These are phyloP conservation scores for Salix brachista DNA, from an alignment of 345 rosid species.

Conservation along the genomic window DNA sequence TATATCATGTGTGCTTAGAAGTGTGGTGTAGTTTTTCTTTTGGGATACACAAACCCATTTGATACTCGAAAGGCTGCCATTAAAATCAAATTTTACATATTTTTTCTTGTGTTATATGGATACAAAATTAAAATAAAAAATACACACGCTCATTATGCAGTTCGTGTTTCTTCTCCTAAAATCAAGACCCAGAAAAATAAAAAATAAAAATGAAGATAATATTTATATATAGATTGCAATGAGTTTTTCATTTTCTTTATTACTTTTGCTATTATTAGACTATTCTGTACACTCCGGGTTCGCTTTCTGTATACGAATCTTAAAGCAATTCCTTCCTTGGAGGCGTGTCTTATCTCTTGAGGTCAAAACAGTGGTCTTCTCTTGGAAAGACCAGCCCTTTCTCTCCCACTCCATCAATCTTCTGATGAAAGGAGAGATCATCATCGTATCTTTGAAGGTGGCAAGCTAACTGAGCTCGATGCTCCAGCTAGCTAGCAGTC, in stretches of 20 bases:
- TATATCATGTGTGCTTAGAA: too few species aligned
- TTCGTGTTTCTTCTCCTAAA: background rate
- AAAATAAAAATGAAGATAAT: constrained; percentile 1
- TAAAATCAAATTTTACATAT: too few species aligned
- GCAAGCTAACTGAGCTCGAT: too few species aligned
- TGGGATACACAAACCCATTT: too few species aligned
- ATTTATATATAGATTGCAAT: background rate
- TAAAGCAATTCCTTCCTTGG: background rate
- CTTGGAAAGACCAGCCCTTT: background rate
- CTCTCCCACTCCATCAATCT: background rate
- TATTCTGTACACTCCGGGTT: constrained; percentile 27
- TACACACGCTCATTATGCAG: background rate
- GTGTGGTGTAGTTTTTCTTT: too few species aligned
- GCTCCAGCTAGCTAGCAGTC: too few species aligned
- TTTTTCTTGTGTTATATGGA: too few species aligned
- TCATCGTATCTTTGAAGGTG: too few species aligned
- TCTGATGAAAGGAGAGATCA: background rate
- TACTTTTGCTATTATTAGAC: background rate
- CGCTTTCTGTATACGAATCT: background rate
- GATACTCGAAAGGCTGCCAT: too few species aligned
- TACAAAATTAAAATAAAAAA: too few species aligned
- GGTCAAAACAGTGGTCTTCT: background rate
- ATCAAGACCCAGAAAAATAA: background rate
- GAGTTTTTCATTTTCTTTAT: background rate
- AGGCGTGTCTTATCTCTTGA: background rate